Evolutionary conservation across 1,284 basidiomycete genomes (phyloP), one percentile per base, ranked within the genome.

Genomic region (Leucoagaricus sp.): DNA sequence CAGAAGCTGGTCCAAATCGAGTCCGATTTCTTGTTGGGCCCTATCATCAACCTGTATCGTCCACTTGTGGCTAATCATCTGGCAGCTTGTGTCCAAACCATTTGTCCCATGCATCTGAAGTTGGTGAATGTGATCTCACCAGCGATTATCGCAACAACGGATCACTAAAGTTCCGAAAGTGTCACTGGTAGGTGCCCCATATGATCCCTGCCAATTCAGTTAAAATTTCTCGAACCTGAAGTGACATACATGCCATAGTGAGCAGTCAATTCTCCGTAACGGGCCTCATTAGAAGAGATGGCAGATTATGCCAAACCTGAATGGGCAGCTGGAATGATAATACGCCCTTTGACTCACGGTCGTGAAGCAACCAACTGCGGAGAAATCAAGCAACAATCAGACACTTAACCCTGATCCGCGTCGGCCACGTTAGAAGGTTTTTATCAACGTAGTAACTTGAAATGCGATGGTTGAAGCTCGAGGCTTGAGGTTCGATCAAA

Each of bases 281-380:
- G 9, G 19, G 21, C 13, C 12, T 9, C 33, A 36, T 36, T 28
- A 17, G 40, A 41, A n/a, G n/a, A n/a, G n/a, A 17, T 55, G 53
- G 53, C 53, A 48, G 46, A 55, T 49, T 42, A 25, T 49, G 46
- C 53, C 53, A 55, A 41, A 10, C 28, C 26, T 4, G 13, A 23
- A 33, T 41, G 28, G 7, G 23, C 26, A 31, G 13, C 17, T 4
- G 38, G 40, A 34, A 23, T 31, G 34, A 9, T 25, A 25, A 28
- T 31, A 34, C 13, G 26, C 26, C 7, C 29, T 23, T 9, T 36
- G 42, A 46, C 15, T 55, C 38, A 48, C 25, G 13, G 51, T 55
- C 29, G 46, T 49, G n/a, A 41, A 49, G 53, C 53, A 55, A 55
- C 45, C 42, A 46, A 45, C 42, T 53, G 8, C 31, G 29, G 21